Conservation (phyloP, 1,139 yeast genomes). For the Yamadazyma blattariae region DNA sequence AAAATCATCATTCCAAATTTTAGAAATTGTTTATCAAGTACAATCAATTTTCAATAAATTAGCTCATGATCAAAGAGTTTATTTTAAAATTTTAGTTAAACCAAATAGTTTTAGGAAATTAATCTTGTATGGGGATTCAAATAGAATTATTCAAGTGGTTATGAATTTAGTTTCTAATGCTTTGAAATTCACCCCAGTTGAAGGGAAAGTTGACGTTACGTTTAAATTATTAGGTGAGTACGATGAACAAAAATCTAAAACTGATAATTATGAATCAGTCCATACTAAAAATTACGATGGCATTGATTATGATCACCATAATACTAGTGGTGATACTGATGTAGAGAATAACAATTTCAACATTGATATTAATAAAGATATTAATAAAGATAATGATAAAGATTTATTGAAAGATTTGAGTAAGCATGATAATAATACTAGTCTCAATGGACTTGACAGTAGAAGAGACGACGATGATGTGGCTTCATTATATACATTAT, state of each 20-base stretch:
- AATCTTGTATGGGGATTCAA: constrained; percentile 79
- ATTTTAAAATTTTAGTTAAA: constrained; percentile 50
- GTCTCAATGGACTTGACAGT: constrained; percentile 1
- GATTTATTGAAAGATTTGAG: not conserved
- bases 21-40: constrained; percentile 79
- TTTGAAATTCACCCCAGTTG: constrained; percentile 82
- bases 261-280: constrained; percentile 27
- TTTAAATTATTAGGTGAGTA: constrained; percentile 70
- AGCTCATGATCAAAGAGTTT: constrained; percentile 75
- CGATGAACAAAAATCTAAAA: constrained; percentile 46
- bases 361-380: too few species aligned
- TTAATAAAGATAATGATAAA: not conserved
- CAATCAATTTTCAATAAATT: constrained; percentile 84
- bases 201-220: constrained; percentile 72
- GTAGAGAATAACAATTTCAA: not conserved
- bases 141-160: constrained; percentile 80
- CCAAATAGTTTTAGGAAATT: constrained; percentile 64
- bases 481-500: constrained; percentile 41
- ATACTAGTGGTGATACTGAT: too few species aligned
- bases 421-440: not conserved
- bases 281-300: constrained; percentile 15
- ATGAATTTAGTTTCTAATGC: constrained; percentile 88
- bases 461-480: constrained; percentile 17
- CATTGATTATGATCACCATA: constrained; percentile 2
- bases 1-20: constrained; percentile 69